Evolutionary conservation across 495 filamentous ascomycete species (phyloP).

Genomic region (Penicillium angulare): DNA sequence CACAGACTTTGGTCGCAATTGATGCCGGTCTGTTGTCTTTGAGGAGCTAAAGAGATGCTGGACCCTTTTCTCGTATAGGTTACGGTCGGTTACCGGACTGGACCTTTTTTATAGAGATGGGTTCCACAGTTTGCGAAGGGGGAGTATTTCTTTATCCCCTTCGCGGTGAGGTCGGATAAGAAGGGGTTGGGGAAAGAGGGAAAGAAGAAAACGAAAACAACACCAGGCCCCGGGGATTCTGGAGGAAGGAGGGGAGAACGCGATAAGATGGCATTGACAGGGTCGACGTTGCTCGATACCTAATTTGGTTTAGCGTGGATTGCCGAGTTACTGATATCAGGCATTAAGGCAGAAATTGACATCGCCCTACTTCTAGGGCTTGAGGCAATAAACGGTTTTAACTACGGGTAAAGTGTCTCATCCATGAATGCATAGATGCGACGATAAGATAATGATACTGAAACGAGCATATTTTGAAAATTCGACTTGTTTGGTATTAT

Average conservation of each 20-base stretch:
- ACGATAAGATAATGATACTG: no score
- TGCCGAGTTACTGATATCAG: neutral
- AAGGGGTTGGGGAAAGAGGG: neutral
- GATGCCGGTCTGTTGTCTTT: neutral
- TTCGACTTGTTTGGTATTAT: neutral
- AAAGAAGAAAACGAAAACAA: neutral
- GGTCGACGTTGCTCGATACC: constrained; percentile 16
- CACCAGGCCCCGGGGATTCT: constrained; percentile 4
- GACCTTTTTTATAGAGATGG: no score
- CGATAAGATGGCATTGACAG: constrained; percentile 16
- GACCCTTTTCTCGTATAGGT: neutral
- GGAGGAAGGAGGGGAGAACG: constrained; percentile 12
- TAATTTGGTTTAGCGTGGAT: constrained; percentile 11
- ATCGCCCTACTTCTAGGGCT: no score
- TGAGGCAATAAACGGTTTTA: no score
- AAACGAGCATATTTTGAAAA: no score
- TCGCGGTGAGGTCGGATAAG: neutral
- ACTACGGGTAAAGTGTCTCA: no score
- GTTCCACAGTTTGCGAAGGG: no score
- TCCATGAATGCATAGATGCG: no score
- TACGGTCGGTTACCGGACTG: neutral
- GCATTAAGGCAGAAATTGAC: neutral
- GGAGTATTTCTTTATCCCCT: neutral
- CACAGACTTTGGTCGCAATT: constrained; percentile 2
- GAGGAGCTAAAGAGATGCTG: neutral